These are phyloP conservation scores for Dovyalis caffra DNA, from an alignment of 345 rosid species.

Conservation along the genomic window DNA sequence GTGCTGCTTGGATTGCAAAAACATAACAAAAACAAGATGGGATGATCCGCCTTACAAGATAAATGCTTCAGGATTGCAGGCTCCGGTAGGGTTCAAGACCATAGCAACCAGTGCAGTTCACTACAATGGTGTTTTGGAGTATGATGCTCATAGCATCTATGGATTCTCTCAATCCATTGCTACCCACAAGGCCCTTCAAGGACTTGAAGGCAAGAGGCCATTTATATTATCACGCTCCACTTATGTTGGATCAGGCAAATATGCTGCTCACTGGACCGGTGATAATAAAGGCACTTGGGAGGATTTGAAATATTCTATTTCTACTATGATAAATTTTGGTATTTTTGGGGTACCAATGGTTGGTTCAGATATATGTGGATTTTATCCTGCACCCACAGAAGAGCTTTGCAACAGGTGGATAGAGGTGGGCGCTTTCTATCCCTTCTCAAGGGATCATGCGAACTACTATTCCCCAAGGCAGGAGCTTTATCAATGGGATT, in stretches of 20 bases:
- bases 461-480: constrained; percentile 90
- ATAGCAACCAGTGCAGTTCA: constrained; percentile 94
- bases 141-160: constrained; percentile 88
- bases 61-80: constrained; percentile 73
- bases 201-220: constrained; percentile 81
- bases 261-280: constrained; percentile 97
- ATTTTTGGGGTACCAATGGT: constrained; percentile 96
- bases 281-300: constrained; percentile 96
- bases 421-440: constrained; percentile 90
- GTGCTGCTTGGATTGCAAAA: constrained; percentile 98
- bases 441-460: constrained; percentile 95
- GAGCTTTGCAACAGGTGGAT: constrained; percentile 99
- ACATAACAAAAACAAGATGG: constrained; percentile 81
- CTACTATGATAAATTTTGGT: constrained; percentile 88
- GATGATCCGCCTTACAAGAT: constrained; percentile 97
- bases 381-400: constrained; percentile 87
- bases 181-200: constrained; percentile 78
- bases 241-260: constrained; percentile 83
- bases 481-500: constrained; percentile 93
- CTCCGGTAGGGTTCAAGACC: constrained; percentile 82
- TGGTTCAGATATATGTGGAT: constrained; percentile 93
- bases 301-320: constrained; percentile 77
- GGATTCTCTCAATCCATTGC: constrained; percentile 91
- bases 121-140: constrained; percentile 83
- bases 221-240: constrained; percentile 86